Conservation (phyloP, 176 grass and related monocot species). For the Carex parvula region DNA sequence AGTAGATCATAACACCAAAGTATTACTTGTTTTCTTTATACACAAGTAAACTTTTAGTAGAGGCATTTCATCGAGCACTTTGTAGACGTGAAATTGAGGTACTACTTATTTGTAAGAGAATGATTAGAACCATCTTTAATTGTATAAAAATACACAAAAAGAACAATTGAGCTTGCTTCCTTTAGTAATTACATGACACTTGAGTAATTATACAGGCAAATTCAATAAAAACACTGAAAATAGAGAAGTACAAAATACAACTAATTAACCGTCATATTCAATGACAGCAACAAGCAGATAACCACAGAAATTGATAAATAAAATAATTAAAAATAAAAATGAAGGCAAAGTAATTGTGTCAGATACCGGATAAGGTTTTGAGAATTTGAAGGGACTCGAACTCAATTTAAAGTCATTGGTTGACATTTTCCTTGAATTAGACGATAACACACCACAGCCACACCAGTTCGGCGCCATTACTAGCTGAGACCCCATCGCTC, state of each 20-base stretch:
- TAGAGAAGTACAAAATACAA: not conserved
- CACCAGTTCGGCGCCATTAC: slow-evolving; percentile 21
- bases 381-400: not conserved
- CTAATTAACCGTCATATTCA: not conserved
- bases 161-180: not conserved
- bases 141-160: not conserved
- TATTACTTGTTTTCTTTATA: not conserved
- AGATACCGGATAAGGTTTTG: slow-evolving; percentile 30
- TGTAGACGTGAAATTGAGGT: not conserved
- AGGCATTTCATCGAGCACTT: slow-evolving; percentile 13
- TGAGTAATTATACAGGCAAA: not conserved
- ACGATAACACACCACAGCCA: not conserved
- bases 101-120: not conserved
- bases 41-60: not conserved
- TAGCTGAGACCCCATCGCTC: not conserved
- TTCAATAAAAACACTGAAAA: not conserved
- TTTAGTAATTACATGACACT: not conserved
- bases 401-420: not conserved
- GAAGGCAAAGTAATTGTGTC: not conserved
- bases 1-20: not conserved
- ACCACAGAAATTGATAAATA: not conserved
- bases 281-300: not conserved
- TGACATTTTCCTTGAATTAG: not conserved
- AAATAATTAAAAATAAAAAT: not conserved
- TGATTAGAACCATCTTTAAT: not conserved